Conservation (phyloP, 345 rosid genomes). For the Fremontodendron californicum region DNA sequence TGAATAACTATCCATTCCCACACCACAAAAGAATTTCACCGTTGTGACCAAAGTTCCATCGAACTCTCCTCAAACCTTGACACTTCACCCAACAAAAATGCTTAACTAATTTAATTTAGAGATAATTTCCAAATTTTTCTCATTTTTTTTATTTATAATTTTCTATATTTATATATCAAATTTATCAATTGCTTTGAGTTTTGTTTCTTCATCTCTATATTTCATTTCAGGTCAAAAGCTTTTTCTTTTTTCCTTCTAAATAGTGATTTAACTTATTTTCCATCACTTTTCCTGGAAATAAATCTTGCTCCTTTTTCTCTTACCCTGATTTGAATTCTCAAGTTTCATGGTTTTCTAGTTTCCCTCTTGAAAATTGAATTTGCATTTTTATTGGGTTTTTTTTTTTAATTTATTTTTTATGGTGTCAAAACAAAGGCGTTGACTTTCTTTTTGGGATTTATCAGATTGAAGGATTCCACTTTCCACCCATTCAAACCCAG, state of each 20-base stretch:
- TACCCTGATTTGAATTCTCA: constrained; percentile 7
- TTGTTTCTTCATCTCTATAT: background rate
- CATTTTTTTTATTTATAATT: background rate
- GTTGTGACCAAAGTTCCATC: background rate
- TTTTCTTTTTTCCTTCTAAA: background rate
- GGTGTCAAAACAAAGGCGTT: background rate
- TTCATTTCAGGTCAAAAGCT: background rate
- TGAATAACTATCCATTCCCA: no score
- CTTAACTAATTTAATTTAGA: background rate
- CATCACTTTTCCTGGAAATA: constrained; percentile 7
- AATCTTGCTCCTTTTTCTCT: background rate
- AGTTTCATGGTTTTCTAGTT: background rate
- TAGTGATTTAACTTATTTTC: background rate
- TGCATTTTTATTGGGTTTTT: background rate
- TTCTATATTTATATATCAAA: background rate
- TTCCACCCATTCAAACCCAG: background rate
- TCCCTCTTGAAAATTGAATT: background rate
- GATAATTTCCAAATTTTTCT: no score
- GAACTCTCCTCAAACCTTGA: background rate
- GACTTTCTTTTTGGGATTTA: constrained; percentile 7
- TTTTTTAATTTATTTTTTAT: no score
- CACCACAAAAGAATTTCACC: background rate
- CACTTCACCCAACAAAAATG: background rate
- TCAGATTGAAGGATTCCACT: constrained; percentile 1
- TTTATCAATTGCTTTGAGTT: background rate